Evolutionary conservation across 257 asterid genomes (phyloP).

Genomic region (Solanum sparsipilum): DNA sequence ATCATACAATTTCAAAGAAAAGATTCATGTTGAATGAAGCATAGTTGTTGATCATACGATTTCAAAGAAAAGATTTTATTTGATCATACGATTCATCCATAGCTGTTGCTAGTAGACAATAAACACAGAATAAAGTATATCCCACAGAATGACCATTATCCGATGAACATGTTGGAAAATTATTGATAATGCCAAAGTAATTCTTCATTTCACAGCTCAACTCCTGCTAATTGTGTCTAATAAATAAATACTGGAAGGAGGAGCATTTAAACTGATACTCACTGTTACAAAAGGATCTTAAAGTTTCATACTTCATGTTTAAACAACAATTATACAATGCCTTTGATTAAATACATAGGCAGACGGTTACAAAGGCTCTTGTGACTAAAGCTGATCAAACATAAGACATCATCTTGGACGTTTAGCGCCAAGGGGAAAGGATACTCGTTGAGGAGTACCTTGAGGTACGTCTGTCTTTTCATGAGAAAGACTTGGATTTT

Average conservation of each 20-base stretch:
- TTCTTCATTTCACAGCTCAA: background rate
- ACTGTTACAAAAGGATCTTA: background rate
- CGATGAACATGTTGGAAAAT: background rate
- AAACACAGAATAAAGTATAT: background rate
- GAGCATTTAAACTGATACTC: background rate
- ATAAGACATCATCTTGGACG: slow-evolving; percentile 27
- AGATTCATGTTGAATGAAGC: background rate
- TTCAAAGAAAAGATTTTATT: too few species aligned
- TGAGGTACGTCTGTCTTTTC: slow-evolving; percentile 42
- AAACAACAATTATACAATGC: background rate
- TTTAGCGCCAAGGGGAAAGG: slow-evolving; percentile 60
- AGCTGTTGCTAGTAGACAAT: background rate
- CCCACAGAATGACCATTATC: background rate
- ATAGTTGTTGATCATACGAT: background rate
- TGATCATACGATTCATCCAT: background rate
- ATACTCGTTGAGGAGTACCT: slow-evolving; percentile 64
- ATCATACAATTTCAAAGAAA: too few species aligned
- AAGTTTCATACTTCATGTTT: background rate
- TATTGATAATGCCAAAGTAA: background rate
- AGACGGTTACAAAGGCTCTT: background rate
- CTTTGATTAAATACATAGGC: background rate
- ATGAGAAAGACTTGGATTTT: slow-evolving; percentile 21
- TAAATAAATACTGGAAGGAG: background rate
- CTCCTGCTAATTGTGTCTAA: background rate
- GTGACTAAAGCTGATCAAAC: background rate